Base-by-base conservation (phyloP, 2,329 filamentous ascomycete genomes). In the Aspergillus sp. region DNA sequence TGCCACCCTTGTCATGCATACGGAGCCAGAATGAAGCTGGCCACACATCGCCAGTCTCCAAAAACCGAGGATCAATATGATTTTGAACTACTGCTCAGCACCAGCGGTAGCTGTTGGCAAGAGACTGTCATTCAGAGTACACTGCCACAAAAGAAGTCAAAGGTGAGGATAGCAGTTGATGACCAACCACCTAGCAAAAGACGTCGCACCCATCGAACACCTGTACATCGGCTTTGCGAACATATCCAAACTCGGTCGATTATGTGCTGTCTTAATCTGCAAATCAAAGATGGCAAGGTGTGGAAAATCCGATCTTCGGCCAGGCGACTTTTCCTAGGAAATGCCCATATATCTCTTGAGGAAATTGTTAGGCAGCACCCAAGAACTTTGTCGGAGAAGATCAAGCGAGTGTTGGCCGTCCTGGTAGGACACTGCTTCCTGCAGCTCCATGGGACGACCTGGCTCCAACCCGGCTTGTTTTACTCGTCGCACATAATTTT, bases 401-500 rank as follows among this genome's bases (percentile, higher is more conserved):
- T 54, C 15, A 62, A 62, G 31, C 60, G 60, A n/a, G 54, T 62
- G 23, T 46, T 58, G 4, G 55, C 60, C 3, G 60, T 62, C 3
- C 23, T 58, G 5, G 31, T 62, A 8, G 54, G 41, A 15, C 55
- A 62, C n/a, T 47, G 55, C n/a, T 46, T 62, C 15, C 50, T 62
- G 2, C 54, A 58, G 22, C 50, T 62, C 17, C 55, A 50, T n/a
- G 60, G 41, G 7, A 62, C 60, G 8, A 50, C 54, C 13, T 62
- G 60, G 60, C 19, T 62, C 4, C 43, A 19, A 5, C 15, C 49
- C 38, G n/a, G 30, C 23, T 13, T 11, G 17, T 54, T 54, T 31
- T 49, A 41, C 5, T 28, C 60, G 4, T 25, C 23, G 8, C 54
- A 54, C 17, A 58, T 62, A 8, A 34, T 62, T 7, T 62, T 62